Base-by-base conservation (phyloP, 306 rosid genomes). In the Nissolia schottii region DNA sequence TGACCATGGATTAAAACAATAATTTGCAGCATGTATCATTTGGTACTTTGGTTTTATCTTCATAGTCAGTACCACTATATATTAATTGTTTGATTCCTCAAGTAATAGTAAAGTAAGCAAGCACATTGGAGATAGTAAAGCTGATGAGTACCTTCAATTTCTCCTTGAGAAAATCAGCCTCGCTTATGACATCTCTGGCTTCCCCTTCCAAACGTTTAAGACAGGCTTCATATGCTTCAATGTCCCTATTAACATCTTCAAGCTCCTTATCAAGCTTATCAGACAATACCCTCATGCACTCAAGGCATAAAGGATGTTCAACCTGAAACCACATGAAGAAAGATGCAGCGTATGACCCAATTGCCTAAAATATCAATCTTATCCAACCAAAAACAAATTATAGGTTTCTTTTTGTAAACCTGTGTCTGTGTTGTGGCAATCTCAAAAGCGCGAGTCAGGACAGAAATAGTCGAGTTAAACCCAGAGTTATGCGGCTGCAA, bases 261-360 rank as follows among this genome's bases (percentile, higher is more conserved):
- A 88, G 89, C 85, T 91, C 96, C 82, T 91, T 91, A 80, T 95
- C 96, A 72, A 95, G 96, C 82, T 95, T 89, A 72, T 91, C 96
- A 14, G 94, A 91, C 79, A 95, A 84, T 56, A 91, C 73, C 77
- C 96, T 84, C 99, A 91, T 95, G 87, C 99, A 95, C 62, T 91
- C 99, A 50, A 95, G 93, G 80, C 99, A 95, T 63, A 95, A 74
- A 71, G 99, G 99, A 78, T 91, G 99, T 65, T 95, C 97, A 55
- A 89, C 97, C 99, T 95, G 89, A 29, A 82, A 61, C 80, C 32
- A 11, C 62, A 32, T 22, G 64, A 19, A 73, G 46, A 82, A 68
- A 50, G 38, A 56, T 8, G 43, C 37, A 32, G 13, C 70, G 6
- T 48, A 71, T 18, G 54, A 72, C 2, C 29, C 31, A 35, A 53